These are phyloP conservation scores for Fusarium nanum DNA, from an alignment of 2,329 filamentous ascomycete genomes.

Conservation along the genomic window DNA sequence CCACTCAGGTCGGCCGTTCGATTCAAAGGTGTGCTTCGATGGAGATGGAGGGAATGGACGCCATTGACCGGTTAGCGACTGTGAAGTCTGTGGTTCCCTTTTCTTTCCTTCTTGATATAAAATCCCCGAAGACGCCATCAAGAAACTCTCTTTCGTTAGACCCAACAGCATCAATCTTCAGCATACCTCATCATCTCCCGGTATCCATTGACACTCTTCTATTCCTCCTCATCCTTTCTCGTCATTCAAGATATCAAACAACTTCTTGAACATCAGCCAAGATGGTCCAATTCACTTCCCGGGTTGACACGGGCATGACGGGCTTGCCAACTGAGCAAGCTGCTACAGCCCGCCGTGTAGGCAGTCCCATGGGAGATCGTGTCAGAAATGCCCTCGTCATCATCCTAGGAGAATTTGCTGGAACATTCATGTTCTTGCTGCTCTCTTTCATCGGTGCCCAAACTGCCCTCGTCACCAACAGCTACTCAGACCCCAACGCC, in stretches of 20 bases:
- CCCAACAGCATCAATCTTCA: constrained; percentile 6
- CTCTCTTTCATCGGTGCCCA: constrained; percentile 56
- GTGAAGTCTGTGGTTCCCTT: not conserved
- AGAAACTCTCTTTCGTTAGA: constrained; percentile 13
- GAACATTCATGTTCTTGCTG: constrained; percentile 66
- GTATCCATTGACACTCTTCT: not conserved
- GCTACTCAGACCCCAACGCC: constrained; percentile 41
- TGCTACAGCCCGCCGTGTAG: constrained; percentile 5
- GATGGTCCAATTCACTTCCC: constrained; percentile 30
- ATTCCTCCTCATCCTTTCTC: not conserved
- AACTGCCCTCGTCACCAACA: constrained; percentile 51
- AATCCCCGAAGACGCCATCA: constrained; percentile 17
- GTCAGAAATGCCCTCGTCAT: constrained; percentile 54
- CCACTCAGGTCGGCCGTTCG: constrained; percentile 11
- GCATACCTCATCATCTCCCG: not conserved
- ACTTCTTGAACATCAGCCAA: not conserved
- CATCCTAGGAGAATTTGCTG: constrained; percentile 63
- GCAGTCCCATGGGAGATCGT: constrained; percentile 12
- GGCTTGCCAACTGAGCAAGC: constrained; percentile 29
- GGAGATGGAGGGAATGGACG: constrained; percentile 16
- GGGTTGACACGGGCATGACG: constrained; percentile 15
- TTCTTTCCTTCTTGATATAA: constrained; percentile 25
- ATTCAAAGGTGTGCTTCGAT: constrained; percentile 25
- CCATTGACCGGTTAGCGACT: not conserved
- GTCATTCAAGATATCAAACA: not conserved